A percentile compares a stretch with the other conserved stretches of the same genome.
These are phyloP conservation scores for Ophiocordyceps camponoti-floridani DNA, from an alignment of 2,329 filamentous ascomycete species.

Conservation along the genomic window DNA sequence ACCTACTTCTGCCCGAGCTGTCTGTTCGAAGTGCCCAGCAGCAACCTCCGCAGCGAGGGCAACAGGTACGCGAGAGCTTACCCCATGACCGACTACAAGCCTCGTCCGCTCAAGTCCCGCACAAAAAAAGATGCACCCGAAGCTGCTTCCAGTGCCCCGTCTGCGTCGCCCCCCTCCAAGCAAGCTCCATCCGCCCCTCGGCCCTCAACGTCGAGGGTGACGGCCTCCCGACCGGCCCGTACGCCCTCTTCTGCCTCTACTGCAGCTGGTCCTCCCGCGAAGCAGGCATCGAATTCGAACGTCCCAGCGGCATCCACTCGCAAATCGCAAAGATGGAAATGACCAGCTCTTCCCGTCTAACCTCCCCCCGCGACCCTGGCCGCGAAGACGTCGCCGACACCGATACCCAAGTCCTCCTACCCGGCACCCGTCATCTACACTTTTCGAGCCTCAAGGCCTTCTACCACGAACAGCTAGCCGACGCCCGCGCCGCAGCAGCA, in stretches of 20 bases:
- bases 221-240: slow-evolving; percentile 36
- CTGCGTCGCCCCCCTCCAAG: slow-evolving; percentile 64
- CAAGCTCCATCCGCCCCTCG: slow-evolving; percentile 32
- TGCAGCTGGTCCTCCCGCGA: slow-evolving; percentile 88
- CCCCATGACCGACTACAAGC: no score
- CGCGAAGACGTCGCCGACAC: no score
- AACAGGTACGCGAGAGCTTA: slow-evolving; percentile 57
- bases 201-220: slow-evolving; percentile 32
- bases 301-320: slow-evolving; percentile 66
- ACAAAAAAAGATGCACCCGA: slow-evolving; percentile 56
- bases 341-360: slow-evolving; percentile 33
- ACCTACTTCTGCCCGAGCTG: slow-evolving; percentile 93
- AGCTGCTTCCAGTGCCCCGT: slow-evolving; percentile 93
- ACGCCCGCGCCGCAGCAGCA: slow-evolving; percentile 32
- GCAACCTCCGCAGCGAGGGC: slow-evolving; percentile 78
- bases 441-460: slow-evolving; percentile 63
- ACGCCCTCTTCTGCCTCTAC: slow-evolving; percentile 70
- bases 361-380: no score
- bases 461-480: slow-evolving; percentile 62
- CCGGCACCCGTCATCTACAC: slow-evolving; percentile 50
- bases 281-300: slow-evolving; percentile 78
- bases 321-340: slow-evolving; percentile 60
- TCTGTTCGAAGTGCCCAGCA: slow-evolving; percentile 88
- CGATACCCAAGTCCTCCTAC: no score
- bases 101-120: neutral